Base-by-base conservation (phyloP, 73 alveolate genomes). In the Paramecium caudatum region DNA sequence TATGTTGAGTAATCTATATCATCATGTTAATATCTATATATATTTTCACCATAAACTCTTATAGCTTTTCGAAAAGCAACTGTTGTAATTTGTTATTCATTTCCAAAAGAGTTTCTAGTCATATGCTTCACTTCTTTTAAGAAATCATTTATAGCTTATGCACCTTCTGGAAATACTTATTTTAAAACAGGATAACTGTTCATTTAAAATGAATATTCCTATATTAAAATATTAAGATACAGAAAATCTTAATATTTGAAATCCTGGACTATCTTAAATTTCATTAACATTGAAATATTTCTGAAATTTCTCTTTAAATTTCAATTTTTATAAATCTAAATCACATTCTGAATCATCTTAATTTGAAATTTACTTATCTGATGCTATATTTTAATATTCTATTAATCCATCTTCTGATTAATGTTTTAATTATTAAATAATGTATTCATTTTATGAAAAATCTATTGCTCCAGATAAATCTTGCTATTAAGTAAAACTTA, bases 11-110 rank as follows among this genome's bases (percentile, higher is more conserved):
- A 74, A 41, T 74, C 68, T 8, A 74, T 39, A 41, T 45, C 88
- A 74, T 74, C 88, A 41, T 74, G 88, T 74, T 74, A 45, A 74
- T 74, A 74, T 0, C 46, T 43, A 41, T 74, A 74, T 7, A 74
- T 74, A 21, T 74, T 74, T 4, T 74, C 30, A 15, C 68, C 70
- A 74, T 74, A 74, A 0, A 74, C 62, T 45, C 88, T 0, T 36
- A 74, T 45, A 4, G 88, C 88, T n/a, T 45, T 37, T 39, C 88
- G 8, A 15, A 74, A 74, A 1, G 88, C 88, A 0, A 30, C 46
- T 41, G 88, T 74, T 3, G 43, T 39, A 15, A 74, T 74, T 30
- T 74, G 32, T 10, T 74, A 27, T n/a, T 37, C 68, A 2, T 74
- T 39, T 7, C 88, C 88, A 74, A 74, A 74, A 2, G 43, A 13